These are phyloP conservation scores for Paramecium pentaurelia DNA, from an alignment of 73 alveolate genomes.

Conservation along the genomic window DNA sequence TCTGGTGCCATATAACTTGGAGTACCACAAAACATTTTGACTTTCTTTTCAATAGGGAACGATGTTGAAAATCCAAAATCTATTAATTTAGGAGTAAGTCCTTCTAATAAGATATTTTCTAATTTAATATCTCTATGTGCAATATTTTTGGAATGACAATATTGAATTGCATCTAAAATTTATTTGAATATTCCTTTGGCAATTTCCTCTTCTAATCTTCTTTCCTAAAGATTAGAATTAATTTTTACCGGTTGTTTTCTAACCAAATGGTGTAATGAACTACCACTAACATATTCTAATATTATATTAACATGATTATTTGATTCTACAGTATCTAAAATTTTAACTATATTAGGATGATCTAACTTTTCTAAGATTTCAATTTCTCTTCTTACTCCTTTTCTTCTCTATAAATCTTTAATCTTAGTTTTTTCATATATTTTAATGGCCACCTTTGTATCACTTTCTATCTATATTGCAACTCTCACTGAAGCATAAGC, in stretches of 20 bases:
- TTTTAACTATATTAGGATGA: slow-evolving; percentile 83
- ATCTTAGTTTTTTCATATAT: slow-evolving; percentile 86
- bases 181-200: slow-evolving; percentile 61
- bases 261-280: slow-evolving; percentile 76
- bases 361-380: slow-evolving; percentile 74
- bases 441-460: slow-evolving; percentile 69
- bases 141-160: slow-evolving; percentile 74
- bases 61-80: slow-evolving; percentile 83
- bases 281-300: slow-evolving; percentile 91
- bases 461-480: slow-evolving; percentile 23
- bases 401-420: slow-evolving; percentile 81
- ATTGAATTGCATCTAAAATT: slow-evolving; percentile 68
- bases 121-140: slow-evolving; percentile 90
- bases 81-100: slow-evolving; percentile 63
- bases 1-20: slow-evolving; percentile 90
- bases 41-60: slow-evolving; percentile 69
- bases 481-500: slow-evolving; percentile 67
- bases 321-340: slow-evolving; percentile 84
- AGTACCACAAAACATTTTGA: slow-evolving; percentile 80
- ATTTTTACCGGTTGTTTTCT: slow-evolving; percentile 61
- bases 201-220: not conserved
- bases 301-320: slow-evolving; percentile 76
- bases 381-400: slow-evolving; percentile 88
- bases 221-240: not conserved
- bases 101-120: slow-evolving; percentile 82